Conservation (phyloP, 1,284 basidiomycete species). For the Abortiporus biennis region DNA sequence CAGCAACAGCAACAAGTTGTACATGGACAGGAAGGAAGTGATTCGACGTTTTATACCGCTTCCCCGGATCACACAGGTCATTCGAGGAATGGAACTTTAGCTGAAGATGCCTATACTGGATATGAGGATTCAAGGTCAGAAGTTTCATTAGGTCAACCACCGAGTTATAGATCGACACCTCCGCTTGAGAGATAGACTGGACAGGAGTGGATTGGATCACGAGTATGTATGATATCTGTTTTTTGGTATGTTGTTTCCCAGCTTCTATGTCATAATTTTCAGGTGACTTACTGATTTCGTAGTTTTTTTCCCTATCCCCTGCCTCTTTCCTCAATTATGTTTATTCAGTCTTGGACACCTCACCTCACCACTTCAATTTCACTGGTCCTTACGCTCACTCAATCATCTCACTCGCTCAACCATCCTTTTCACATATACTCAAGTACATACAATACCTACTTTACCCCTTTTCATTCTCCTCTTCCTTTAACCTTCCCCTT, state of each 20-base stretch:
- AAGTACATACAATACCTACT: no score
- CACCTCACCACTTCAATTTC: no score
- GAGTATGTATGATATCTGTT: not conserved
- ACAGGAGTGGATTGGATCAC: not conserved
- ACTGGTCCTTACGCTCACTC: no score
- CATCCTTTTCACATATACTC: no score
- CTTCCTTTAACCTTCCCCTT: no score
- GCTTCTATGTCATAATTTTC: not conserved
- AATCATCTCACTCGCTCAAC: no score
- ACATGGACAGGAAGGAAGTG: slow-evolving; percentile 13
- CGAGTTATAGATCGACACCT: not conserved
- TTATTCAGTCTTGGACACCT: no score
- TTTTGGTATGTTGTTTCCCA: not conserved
- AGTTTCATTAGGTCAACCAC: not conserved
- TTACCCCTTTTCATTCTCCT: no score
- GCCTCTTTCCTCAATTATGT: no score
- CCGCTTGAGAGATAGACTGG: not conserved
- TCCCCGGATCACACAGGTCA: slow-evolving; percentile 8
- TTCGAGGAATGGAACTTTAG: slow-evolving; percentile 6
- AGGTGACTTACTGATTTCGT: slow-evolving; percentile 1
- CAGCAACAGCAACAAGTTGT: slow-evolving; percentile 1
- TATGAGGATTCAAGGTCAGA: not conserved
- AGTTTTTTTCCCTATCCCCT: slow-evolving; percentile 1
- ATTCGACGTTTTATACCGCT: slow-evolving; percentile 19
- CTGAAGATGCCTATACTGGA: slow-evolving; percentile 1